phyloP scores from a whole-genome alignment of 441 rosid genomes.

The Erodium texanum region DNA sequence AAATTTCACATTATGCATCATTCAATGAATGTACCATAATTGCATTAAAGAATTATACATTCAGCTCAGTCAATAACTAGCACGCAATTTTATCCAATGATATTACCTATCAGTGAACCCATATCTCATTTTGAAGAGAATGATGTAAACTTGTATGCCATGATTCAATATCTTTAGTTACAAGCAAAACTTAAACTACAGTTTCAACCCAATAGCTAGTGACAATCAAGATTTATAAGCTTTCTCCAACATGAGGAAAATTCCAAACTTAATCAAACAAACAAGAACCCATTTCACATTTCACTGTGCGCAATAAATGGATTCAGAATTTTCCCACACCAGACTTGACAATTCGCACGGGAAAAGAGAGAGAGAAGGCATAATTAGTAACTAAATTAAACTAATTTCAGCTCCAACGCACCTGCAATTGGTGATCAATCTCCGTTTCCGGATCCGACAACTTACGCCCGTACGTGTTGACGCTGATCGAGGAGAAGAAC shows the following conservation, averaged over 20 bases:
- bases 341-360: neutral
- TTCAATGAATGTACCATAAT: neutral
- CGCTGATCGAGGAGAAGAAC: constrained; percentile 82
- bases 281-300: neutral
- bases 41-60: neutral
- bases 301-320: neutral
- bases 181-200: neutral
- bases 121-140: neutral
- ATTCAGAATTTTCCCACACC: constrained; percentile 8
- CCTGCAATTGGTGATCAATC: constrained; percentile 79
- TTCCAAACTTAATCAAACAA: neutral
- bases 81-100: neutral
- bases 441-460: constrained; percentile 91
- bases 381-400: neutral
- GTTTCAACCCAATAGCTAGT: neutral
- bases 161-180: neutral
- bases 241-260: neutral
- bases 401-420: constrained; percentile 11
- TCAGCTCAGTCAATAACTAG: neutral
- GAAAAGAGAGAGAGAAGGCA: neutral
- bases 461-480: constrained; percentile 72
- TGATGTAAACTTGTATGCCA: neutral
- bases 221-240: neutral
- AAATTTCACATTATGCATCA: neutral
- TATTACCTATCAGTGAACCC: neutral